Base-by-base conservation (phyloP, 805 yeast genomes). In the Pichia exigua region DNA sequence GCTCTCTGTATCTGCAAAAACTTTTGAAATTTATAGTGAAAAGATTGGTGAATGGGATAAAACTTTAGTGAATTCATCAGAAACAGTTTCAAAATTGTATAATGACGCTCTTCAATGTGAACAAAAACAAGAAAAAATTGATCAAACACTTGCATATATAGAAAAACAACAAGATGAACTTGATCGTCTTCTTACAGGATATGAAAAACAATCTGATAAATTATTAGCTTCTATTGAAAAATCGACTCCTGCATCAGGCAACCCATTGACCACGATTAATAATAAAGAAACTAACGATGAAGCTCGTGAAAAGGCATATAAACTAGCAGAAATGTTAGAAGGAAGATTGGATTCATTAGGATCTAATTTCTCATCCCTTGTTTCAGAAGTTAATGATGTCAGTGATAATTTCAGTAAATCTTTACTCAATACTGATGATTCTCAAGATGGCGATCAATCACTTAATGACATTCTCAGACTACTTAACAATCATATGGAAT, bases 111-210 rank as follows among this genome's bases (percentile, higher is more conserved):
- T 84, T 40, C 80, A 81, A 49, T 95, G 97, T 6, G 97, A 91
- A 61, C 87, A 85, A 58, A 80, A 87, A 48, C 97, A 92, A 64
- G 73, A 75, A 43, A 86, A 85, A 59, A 84, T 94, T 45, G 98
- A 94, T 59, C 97, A 90, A 66, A 85, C 90, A 41, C 73, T 94
- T 51, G 73, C 82, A 42, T 92, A 90, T 62, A 85, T 94, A 47
- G 94, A 86, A 62, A 84, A 85, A 59, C 98, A 94, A 65, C 99
- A 94, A 64, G 88, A 87, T 53, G 98, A 92, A 61, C 72, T 94
- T 46, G 99, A 92, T 54, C 73, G 78, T 17, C 76, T 92, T 60
- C 76, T 94, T 56, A 85, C 85, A 57, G 84, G 84, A 55, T 91
- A 91, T 62, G 98, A 94, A 66, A 75, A 72, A 56, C 89, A 85